phyloP scores from a whole-genome alignment of 2,329 filamentous ascomycete species.

The Aspergillus versicolor region DNA sequence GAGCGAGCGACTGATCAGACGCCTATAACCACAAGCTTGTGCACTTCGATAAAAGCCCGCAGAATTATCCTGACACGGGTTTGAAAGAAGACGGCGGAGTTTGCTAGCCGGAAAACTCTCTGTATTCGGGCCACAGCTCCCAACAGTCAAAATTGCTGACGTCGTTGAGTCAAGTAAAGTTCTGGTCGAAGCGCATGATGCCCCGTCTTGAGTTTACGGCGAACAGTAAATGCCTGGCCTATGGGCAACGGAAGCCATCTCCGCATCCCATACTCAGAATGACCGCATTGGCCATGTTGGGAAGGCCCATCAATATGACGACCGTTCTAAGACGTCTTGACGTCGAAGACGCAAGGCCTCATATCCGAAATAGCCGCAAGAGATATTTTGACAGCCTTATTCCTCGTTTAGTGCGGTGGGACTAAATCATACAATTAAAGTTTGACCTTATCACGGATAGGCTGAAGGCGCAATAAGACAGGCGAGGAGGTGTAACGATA shows the following conservation, averaged over 20 bases:
- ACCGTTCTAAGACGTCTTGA: conserved; percentile 20
- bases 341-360: conserved; percentile 17
- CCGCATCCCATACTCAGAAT: not conserved
- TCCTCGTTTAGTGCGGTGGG: not conserved
- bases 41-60: not conserved
- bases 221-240: not conserved
- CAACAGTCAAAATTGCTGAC: conserved; percentile 29
- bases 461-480: not conserved
- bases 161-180: conserved; percentile 26
- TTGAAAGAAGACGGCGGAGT: not conserved
- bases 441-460: not conserved
- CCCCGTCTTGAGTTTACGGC: not conserved
- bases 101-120: not conserved
- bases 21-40: not conserved
- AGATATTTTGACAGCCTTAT: not conserved
- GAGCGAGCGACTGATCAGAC: not conserved
- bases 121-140: not conserved
- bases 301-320: not conserved
- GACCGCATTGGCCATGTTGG: not conserved
- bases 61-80: not conserved
- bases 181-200: conserved; percentile 11
- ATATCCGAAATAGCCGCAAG: not conserved
- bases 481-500: not conserved
- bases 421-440: not conserved
- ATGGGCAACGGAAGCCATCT: not conserved